Evolutionary conservation across 495 filamentous ascomycete species (phyloP).

Genomic region (Lepraria neglecta): DNA sequence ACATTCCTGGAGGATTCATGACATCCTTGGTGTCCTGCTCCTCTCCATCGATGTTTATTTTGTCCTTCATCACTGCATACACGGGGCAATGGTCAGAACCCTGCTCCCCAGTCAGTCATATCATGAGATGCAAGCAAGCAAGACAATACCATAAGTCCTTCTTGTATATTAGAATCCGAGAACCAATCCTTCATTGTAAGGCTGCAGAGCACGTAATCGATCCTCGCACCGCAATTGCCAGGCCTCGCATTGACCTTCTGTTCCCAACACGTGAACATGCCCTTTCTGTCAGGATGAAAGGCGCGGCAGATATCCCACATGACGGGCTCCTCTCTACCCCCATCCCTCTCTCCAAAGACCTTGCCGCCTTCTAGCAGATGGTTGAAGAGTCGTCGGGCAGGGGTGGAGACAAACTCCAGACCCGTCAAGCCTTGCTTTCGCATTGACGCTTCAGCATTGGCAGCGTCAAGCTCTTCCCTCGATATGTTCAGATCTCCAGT

Average conservation of each 20-base stretch:
- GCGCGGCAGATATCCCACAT: slow-evolving; percentile 81
- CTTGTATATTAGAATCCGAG: slow-evolving; percentile 82
- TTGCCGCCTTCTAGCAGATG: slow-evolving; percentile 68
- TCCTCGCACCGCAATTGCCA: slow-evolving; percentile 83
- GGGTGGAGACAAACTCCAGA: slow-evolving; percentile 65
- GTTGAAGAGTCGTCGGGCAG: slow-evolving; percentile 78
- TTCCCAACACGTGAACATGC: slow-evolving; percentile 98
- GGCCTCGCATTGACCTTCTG: slow-evolving; percentile 79
- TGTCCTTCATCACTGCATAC: slow-evolving; percentile 67
- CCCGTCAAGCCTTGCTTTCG: slow-evolving; percentile 59
- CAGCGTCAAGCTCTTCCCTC: slow-evolving; percentile 64
- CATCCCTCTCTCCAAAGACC: slow-evolving; percentile 63
- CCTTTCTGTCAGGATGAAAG: slow-evolving; percentile 68
- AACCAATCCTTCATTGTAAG: slow-evolving; percentile 80
- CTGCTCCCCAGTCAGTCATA: slow-evolving; percentile 33
- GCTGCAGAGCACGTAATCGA: slow-evolving; percentile 88
- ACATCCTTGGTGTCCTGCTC: slow-evolving; percentile 59
- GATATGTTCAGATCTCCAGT: slow-evolving; percentile 90
- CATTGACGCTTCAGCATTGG: slow-evolving; percentile 60
- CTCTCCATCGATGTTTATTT: slow-evolving; percentile 45
- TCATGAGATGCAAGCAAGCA: not conserved
- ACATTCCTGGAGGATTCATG: slow-evolving; percentile 73
- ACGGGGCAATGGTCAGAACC: slow-evolving; percentile 97
- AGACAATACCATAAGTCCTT: slow-evolving; percentile 66
- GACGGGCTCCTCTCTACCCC: slow-evolving; percentile 64